Percentiles rank a stretch among this genome's conserved stretches.
These are phyloP conservation scores for Serendipita vermifera DNA, from an alignment of 768 basidiomycete species.

Conservation along the genomic window DNA sequence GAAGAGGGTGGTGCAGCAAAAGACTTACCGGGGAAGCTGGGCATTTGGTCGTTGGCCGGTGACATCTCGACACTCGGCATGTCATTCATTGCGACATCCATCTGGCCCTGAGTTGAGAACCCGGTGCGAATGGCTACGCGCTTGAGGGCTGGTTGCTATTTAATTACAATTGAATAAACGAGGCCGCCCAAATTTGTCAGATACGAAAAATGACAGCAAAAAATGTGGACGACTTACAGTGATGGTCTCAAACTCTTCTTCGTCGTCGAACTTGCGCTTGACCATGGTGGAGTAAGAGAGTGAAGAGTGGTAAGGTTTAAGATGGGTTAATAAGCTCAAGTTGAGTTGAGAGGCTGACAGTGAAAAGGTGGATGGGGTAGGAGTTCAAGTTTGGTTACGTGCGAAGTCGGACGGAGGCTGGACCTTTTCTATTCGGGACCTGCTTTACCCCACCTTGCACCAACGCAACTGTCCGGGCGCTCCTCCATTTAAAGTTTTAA, in stretches of 20 bases:
- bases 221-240: conserved; percentile 28
- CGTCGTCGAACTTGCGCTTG: conserved; percentile 62
- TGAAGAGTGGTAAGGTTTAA: neutral
- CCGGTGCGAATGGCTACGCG: neutral
- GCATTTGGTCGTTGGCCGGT: neutral
- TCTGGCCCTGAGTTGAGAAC: neutral
- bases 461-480: too few relatives aligned
- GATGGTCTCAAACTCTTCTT: conserved; percentile 30
- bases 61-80: neutral
- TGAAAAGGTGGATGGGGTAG: conserved; percentile 10
- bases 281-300: conserved; percentile 35
- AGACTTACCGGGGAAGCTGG: neutral
- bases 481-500: too few relatives aligned
- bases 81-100: conserved; percentile 11
- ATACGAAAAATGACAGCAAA: conserved; percentile 9
- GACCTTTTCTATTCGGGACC: too few relatives aligned
- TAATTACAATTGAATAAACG: too few relatives aligned
- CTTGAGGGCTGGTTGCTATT: neutral
- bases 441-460: too few relatives aligned
- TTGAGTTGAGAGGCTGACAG: conserved; percentile 10
- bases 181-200: neutral
- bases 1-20: neutral
- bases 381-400: neutral
- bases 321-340: conserved; percentile 1
- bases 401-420: too few relatives aligned